Evolutionary conservation across 345 rosid genomes (phyloP).

Genomic region (Geranium brycei): DNA sequence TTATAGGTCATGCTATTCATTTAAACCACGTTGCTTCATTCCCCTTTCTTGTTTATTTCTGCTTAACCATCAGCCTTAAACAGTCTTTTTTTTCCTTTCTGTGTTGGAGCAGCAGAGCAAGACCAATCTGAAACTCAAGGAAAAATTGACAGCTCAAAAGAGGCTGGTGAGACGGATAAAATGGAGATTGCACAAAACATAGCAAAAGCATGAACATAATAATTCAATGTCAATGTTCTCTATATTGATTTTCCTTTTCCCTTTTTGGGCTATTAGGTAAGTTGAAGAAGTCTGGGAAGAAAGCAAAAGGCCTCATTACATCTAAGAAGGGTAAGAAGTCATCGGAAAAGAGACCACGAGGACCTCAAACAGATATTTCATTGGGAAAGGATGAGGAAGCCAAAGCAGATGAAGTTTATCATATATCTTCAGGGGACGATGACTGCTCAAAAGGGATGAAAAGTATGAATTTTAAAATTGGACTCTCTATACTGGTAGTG

Average conservation of each 20-base stretch:
- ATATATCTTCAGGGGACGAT: conserved; percentile 64
- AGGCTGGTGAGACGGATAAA: too few species aligned
- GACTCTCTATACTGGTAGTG: neutral
- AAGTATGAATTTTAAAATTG: conserved; percentile 29
- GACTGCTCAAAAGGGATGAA: conserved; percentile 62
- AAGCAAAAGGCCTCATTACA: neutral
- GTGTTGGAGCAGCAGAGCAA: too few species aligned
- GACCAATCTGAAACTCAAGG: too few species aligned
- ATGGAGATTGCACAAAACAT: too few species aligned
- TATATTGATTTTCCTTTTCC: neutral
- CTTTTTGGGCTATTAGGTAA: conserved; percentile 2
- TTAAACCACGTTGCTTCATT: too few species aligned
- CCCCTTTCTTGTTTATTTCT: too few species aligned
- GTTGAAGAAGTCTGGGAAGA: conserved; percentile 2
- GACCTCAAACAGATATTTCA: conserved; percentile 1
- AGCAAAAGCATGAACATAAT: neutral
- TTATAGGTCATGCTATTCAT: too few species aligned
- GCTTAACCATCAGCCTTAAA: too few species aligned
- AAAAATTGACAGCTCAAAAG: too few species aligned
- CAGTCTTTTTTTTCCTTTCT: too few species aligned
- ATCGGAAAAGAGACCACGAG: neutral
- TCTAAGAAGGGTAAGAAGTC: neutral
- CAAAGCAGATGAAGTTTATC: conserved; percentile 32
- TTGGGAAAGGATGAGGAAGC: conserved; percentile 12
- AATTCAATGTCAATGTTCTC: neutral